Conservation (phyloP, 2,329 filamentous ascomycete species). For the Venturia pyrina region DNA sequence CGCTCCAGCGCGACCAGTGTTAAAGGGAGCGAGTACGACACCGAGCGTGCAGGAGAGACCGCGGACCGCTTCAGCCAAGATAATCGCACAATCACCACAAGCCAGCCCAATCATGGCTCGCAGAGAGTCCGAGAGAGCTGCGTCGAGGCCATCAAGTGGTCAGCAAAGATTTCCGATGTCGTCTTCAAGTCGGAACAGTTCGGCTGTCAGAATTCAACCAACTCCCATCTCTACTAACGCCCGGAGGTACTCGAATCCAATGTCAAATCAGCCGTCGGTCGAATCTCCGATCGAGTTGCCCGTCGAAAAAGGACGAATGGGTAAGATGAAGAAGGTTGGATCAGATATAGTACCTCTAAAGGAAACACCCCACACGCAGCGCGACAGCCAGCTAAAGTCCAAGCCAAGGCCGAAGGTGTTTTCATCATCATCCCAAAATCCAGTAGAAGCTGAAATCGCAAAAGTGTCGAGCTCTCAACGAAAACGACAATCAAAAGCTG, state of each 20-base stretch:
- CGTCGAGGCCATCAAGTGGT: not conserved
- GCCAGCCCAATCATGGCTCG: not conserved
- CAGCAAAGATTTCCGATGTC: not conserved
- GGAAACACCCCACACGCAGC: not conserved
- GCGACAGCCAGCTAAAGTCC: not conserved
- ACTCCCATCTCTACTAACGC: not conserved
- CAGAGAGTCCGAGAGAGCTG: not conserved
- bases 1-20: not conserved
- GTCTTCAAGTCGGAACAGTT: not conserved
- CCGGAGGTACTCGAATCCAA: not conserved
- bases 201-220: not conserved
- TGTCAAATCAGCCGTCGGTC: not conserved
- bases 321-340: slow-evolving; percentile 8
- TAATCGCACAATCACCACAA: not conserved
- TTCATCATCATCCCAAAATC: not conserved
- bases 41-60: not conserved
- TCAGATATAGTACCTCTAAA: not conserved
- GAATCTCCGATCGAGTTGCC: not conserved
- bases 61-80: not conserved
- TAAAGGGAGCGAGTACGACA: slow-evolving; percentile 4
- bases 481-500: slow-evolving; percentile 25
- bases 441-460: slow-evolving; percentile 41
- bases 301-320: not conserved
- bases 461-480: slow-evolving; percentile 64
- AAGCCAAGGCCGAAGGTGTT: not conserved